Base-by-base conservation (phyloP, 208 protist species). In the Leptomonas pyrrhocoris region DNA sequence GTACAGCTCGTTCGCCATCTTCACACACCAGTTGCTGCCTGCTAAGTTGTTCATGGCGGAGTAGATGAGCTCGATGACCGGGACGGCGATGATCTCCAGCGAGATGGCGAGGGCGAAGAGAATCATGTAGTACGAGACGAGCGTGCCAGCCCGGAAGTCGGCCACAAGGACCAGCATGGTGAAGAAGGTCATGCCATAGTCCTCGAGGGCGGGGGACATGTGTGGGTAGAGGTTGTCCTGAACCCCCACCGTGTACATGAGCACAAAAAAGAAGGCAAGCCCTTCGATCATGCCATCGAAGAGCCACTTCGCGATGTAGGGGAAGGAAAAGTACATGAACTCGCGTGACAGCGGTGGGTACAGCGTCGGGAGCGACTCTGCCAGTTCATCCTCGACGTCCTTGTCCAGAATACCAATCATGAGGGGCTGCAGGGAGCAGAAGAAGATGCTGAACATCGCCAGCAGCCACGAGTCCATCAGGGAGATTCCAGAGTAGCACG, bases 381-480 rank as follows among this genome's bases (percentile, higher is more conserved):
- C 80, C 11, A 94, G 61, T 49, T 94, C 90, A 46, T 96, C 91
- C 34, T 85, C 75, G 36, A 96, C 80, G 73, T 97, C 93, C 70
- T 96, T 94, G 49, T 97, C 93, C 46, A 94, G 72, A 43, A 94
- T 86, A 42, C 89, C 90, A 30, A 91, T 80, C 56, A 90, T 58
- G 0, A 96, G 45, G n/a, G 93, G 93, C 56, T 88, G 87, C 61
- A 97, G 60, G 2, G 84, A 83, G 54, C 81, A 88, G 73, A 93
- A 95, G 48, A 95, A 75, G 38, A 94, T 73, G 65, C 90, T 96
- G 81, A 84, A 94, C 57, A 97, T 69, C 1, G 83, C 75, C 11
- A 95, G 58, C 50, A 96, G 63, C 92, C 92, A 98, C 27, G 84
- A 88, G 63, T 97, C 90, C 59, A 94, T 87, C 49, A 96, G 77